These are phyloP conservation scores for Blumeriella jaapii DNA, from an alignment of 2,329 filamentous ascomycete genomes.

Conservation along the genomic window DNA sequence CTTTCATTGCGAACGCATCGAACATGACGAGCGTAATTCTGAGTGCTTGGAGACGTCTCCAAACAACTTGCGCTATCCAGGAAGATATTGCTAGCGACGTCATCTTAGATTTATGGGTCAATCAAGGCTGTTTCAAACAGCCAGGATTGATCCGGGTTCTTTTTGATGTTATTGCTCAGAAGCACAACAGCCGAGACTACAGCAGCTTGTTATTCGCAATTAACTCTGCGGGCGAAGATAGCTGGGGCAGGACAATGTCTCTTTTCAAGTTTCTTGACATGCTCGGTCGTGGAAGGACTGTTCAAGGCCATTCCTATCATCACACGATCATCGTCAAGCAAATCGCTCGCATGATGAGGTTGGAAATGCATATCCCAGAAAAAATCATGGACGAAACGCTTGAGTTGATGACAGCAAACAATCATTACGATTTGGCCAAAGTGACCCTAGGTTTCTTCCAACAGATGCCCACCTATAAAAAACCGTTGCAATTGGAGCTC, in stretches of 20 bases:
- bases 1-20: constrained; percentile 10
- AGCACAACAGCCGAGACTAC: neutral
- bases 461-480: neutral
- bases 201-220: constrained; percentile 10
- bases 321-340: too few species aligned
- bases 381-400: constrained; percentile 7
- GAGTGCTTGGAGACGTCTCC: constrained; percentile 4
- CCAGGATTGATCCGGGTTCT: constrained; percentile 6
- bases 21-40: constrained; percentile 8
- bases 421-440: constrained; percentile 6
- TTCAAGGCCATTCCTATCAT: too few species aligned
- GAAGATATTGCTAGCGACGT: constrained; percentile 1
- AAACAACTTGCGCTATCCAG: neutral
- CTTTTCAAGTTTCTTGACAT: constrained; percentile 9
- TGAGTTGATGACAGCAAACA: constrained; percentile 8
- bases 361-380: constrained; percentile 7
- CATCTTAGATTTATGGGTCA: constrained; percentile 18
- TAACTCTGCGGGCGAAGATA: constrained; percentile 8
- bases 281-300: too few species aligned
- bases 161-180: constrained; percentile 7
- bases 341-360: constrained; percentile 7
- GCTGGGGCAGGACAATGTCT: constrained; percentile 2
- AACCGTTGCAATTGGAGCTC: constrained; percentile 7
- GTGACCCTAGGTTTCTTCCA: constrained; percentile 9
- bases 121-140: constrained; percentile 8